phyloP scores from a whole-genome alignment of 352 stramenopile genomes.

The Phytophthora tubulina region DNA sequence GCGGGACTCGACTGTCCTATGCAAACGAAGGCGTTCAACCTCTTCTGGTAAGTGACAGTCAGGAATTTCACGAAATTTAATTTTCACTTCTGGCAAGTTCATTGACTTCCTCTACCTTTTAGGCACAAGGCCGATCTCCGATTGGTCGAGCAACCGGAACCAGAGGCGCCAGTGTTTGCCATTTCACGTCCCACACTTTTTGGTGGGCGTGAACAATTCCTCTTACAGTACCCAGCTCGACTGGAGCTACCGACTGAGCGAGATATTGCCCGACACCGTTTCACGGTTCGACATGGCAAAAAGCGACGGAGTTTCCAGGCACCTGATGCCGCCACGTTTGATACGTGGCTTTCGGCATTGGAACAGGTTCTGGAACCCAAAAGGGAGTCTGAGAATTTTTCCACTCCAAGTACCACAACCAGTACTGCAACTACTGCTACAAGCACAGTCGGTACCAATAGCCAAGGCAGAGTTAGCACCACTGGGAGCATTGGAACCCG shows the following conservation, averaged over 20 bases:
- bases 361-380: constrained; percentile 31
- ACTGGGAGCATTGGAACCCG: background rate
- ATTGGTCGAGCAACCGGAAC: constrained; percentile 19
- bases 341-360: constrained; percentile 28
- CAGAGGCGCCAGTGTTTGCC: constrained; percentile 33
- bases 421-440: constrained; percentile 23
- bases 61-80: background rate
- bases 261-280: constrained; percentile 33
- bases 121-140: constrained; percentile 40
- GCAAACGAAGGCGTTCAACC: constrained; percentile 38
- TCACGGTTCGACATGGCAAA: constrained; percentile 36
- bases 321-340: constrained; percentile 32
- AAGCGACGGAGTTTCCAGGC: constrained; percentile 38
- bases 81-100: background rate
- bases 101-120: background rate
- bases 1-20: constrained; percentile 28
- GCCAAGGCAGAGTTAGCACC: constrained; percentile 3
- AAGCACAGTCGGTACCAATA: constrained; percentile 18
- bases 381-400: background rate
- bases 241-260: constrained; percentile 26
- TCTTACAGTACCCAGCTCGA: constrained; percentile 36
- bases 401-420: constrained; percentile 13
- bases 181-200: constrained; percentile 32
- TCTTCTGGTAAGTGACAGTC: constrained; percentile 35
- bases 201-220: constrained; percentile 33